Percentiles rank a stretch among this genome's conserved stretches.
Conservation (phyloP, 352 stramenopile genomes). For the Pythium sp. region DNA sequence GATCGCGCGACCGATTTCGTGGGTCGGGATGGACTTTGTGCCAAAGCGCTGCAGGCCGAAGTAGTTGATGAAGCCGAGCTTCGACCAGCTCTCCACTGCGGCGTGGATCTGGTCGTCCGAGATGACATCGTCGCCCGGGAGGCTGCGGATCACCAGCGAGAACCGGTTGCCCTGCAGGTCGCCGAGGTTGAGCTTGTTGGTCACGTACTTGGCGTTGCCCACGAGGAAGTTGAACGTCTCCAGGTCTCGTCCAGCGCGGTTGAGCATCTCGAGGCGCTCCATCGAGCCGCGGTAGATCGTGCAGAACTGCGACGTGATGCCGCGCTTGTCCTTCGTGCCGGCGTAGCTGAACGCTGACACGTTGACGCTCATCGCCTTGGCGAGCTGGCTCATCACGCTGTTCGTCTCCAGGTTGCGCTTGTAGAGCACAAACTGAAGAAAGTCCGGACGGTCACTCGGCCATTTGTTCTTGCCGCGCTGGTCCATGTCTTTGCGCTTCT, state of each 20-base stretch:
- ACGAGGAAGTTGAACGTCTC: slow-evolving; percentile 90
- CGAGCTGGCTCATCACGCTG: slow-evolving; percentile 76
- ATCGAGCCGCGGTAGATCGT: slow-evolving; percentile 83
- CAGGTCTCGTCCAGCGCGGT: slow-evolving; percentile 53
- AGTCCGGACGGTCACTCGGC: slow-evolving; percentile 81
- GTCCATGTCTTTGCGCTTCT: slow-evolving; percentile 85
- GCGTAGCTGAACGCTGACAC: slow-evolving; percentile 86
- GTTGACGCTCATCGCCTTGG: slow-evolving; percentile 63
- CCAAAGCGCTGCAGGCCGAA: slow-evolving; percentile 97
- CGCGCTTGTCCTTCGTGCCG: slow-evolving; percentile 97
- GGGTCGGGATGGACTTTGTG: slow-evolving; percentile 85
- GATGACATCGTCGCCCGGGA: slow-evolving; percentile 56
- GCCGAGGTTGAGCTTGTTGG: slow-evolving; percentile 90
- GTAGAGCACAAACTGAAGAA: slow-evolving; percentile 94
- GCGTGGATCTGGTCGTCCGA: slow-evolving; percentile 56
- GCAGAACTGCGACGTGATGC: slow-evolving; percentile 94
- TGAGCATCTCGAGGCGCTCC: slow-evolving; percentile 81
- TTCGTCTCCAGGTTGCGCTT: slow-evolving; percentile 96
- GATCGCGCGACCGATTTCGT: slow-evolving; percentile 91
- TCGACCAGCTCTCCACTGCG: slow-evolving; percentile 72
- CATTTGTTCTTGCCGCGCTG: slow-evolving; percentile 49
- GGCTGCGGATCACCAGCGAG: slow-evolving; percentile 92
- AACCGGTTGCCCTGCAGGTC: slow-evolving; percentile 94
- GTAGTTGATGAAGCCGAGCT: slow-evolving; percentile 96
- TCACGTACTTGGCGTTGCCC: slow-evolving; percentile 91